Conservation (phyloP, 345 rosid genomes). For the Streptanthus diversifolius region DNA sequence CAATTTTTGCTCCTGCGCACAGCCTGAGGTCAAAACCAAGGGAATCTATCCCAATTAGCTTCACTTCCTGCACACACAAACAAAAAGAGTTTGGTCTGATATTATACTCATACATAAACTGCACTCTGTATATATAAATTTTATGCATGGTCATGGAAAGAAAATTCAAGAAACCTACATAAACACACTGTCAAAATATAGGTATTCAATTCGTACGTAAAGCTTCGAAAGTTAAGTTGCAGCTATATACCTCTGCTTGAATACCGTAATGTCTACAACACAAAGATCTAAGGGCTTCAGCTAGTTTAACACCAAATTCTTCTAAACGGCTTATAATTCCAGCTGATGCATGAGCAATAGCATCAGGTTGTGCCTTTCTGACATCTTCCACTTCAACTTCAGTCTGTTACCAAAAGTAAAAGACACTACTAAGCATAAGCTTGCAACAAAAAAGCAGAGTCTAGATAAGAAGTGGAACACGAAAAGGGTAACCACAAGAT, state of each 20-base stretch:
- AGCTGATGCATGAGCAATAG: constrained; percentile 61
- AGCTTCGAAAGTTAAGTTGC: constrained; percentile 2
- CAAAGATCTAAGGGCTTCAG: constrained; percentile 64
- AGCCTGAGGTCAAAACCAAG: constrained; percentile 79
- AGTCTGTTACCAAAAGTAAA: constrained; percentile 42
- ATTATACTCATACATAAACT: neutral
- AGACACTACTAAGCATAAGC: constrained; percentile 29
- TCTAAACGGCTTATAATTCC: constrained; percentile 65
- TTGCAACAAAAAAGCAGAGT: neutral
- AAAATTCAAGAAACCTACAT: neutral
- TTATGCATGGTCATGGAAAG: neutral
- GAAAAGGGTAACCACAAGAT: neutral
- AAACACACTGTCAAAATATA: neutral
- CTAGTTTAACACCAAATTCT: constrained; percentile 61
- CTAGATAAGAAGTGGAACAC: neutral
- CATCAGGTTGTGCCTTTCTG: constrained; percentile 75
- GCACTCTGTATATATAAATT: neutral
- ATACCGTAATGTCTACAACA: constrained; percentile 81
- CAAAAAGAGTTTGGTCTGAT: neutral
- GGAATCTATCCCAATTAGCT: constrained; percentile 61
- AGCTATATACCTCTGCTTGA: constrained; percentile 71
- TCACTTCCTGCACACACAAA: constrained; percentile 83
- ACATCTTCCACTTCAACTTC: constrained; percentile 74
- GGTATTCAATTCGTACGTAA: neutral
- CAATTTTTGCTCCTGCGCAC: constrained; percentile 80